Base-by-base conservation (phyloP, 2,329 filamentous ascomycete genomes). In the Tolypocladium capitatum region DNA sequence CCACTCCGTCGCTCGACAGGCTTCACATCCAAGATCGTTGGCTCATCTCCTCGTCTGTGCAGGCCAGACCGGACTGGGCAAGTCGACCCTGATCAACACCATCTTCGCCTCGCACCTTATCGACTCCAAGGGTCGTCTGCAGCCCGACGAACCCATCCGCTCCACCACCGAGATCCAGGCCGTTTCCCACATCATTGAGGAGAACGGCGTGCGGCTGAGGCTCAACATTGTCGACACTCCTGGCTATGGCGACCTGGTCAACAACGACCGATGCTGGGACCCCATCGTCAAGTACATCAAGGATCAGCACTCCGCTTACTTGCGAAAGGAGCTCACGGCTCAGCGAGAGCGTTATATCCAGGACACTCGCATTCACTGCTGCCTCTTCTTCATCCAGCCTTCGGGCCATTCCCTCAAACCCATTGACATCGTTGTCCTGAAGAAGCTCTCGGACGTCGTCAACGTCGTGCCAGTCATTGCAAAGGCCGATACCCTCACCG, bases 221-320 rank as follows among this genome's bases (percentile, higher is more conserved):
- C 78, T 98, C 63, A 98, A 97, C 80, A 98, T 98, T 63, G 92
- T 98, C 63, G 92, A 98, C 68, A 98, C 92, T 55, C 92, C 92
- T 55, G 92, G 92, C 55, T 98, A 98, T 63, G 92, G 92, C 64
- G 92, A 98, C 63, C 81, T 96, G 65, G 92, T 98, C 71, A 98
- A 98, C 81, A 98, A 98, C 71, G 92, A 98, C 74, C 86, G 92
- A 78, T 98, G 92, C 83, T 98, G 92, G 92, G 92, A 98, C 66
- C 92, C 92, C 54, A 98, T 98, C 68, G 91, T 98, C 78, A 98
- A 98, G 78, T 98, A 98, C 74, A 98, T 98, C 80, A 98, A 98
- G 80, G 92, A 98, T 72, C 92, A 98, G 76, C 92, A 98, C 78
- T 96, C 89, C 46, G 91, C 92, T 62, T 98, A 97, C 75, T 82